These are phyloP conservation scores for Xylariaceae sp. DNA, from an alignment of 2,329 filamentous ascomycete species.

Conservation along the genomic window DNA sequence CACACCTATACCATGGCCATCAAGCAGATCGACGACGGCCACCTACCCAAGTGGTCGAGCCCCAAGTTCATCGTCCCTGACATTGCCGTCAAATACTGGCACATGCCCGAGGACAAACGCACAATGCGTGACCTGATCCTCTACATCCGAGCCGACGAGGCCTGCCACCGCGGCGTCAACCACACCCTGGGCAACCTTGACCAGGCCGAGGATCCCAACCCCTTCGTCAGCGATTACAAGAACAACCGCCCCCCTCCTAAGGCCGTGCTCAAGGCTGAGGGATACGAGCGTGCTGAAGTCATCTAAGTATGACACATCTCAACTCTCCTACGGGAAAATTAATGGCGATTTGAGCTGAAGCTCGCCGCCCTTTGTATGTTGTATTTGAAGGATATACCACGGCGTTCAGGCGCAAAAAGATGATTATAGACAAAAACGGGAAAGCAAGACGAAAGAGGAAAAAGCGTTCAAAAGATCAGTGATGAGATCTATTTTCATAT, in stretches of 20 bases:
- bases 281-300: constrained; percentile 81
- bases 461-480: neutral
- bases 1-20: constrained; percentile 91
- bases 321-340: neutral
- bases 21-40: constrained; percentile 78
- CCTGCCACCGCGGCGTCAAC: constrained; percentile 89
- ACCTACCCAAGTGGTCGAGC: constrained; percentile 72
- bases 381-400: neutral
- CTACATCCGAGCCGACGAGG: constrained; percentile 87
- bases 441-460: neutral
- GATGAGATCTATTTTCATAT: constrained; percentile 7
- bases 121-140: constrained; percentile 82
- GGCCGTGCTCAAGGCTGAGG: constrained; percentile 57
- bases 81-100: constrained; percentile 88
- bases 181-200: constrained; percentile 88
- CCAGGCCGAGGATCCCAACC: constrained; percentile 83
- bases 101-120: constrained; percentile 77
- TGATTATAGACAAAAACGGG: neutral
- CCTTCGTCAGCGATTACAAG: constrained; percentile 80
- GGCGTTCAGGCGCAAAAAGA: constrained; percentile 4
- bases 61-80: constrained; percentile 71
- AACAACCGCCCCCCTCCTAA: constrained; percentile 62
- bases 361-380: neutral
- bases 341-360: neutral
- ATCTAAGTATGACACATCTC: constrained; percentile 40